Evolutionary conservation across 345 rosid species (phyloP), one percentile per base, ranked within the genome.

Genomic region (Acer saccharum): DNA sequence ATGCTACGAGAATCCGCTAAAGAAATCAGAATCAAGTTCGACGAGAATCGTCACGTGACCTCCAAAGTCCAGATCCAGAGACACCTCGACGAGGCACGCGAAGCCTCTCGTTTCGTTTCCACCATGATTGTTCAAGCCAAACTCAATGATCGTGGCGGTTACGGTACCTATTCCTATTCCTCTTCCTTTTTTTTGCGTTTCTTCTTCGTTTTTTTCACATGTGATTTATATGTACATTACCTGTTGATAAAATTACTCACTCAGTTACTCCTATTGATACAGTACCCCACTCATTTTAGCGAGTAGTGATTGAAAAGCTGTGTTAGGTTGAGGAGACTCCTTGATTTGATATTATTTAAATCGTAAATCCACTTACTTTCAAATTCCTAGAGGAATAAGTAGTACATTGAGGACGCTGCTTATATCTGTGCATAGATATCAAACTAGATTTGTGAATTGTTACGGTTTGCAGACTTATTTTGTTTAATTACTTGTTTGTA

Each of bases 91-190:
- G 94, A 91, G 83, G 98, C 98, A 23, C 92, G 90, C 17, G 94
- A 94, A 55, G 97, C 98, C 35, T 83, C 92, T 32, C 76, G 84
- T 21, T 94, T 90, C 87, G 83, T 96, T 62, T 85, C 99, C 80
- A 92, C 93, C 85, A 89, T 88, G 95, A 96, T 96, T 78, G 93
- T 94, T 20, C 98, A 94, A 81, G 99, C 98, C 39, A 92, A 91
- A 77, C 94, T 92, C 81, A 94, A 90, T 71, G 90, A 93, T 2
- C 94, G 90, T 12, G 98, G 97, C 76, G 94, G 92, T 74, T 92
- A 88, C 74, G 98, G 98, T 96, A 86, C 20, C 3, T 32, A 2
- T 2, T 35, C 6, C 6, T 5, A 46, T 72, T 39, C 62, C 18
- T 39, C 60, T 27, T 7, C 2, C 0, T 32, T 65, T 20, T 23